Conservation (phyloP, 192 early-diverging fungal genomes). For the Backusella circina region DNA sequence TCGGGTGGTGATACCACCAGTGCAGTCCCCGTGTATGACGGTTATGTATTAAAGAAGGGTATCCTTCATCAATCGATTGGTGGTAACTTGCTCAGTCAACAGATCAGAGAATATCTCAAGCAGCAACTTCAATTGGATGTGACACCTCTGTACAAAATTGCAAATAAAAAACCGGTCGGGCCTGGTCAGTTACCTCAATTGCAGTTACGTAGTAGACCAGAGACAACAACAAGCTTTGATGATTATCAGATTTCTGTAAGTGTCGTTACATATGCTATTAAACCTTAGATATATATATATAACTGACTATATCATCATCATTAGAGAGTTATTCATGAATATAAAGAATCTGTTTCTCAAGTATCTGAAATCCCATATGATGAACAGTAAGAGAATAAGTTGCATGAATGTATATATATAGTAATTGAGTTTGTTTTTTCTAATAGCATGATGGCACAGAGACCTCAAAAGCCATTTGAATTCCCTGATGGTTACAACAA, state of each 20-base stretch:
- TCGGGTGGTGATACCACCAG: constrained; percentile 86
- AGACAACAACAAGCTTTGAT: constrained; percentile 65
- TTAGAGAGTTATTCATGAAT: constrained; percentile 82
- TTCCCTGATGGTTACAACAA: constrained; percentile 96
- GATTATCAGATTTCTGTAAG: constrained; percentile 67
- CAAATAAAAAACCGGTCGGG: constrained; percentile 68
- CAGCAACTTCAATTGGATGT: constrained; percentile 56
- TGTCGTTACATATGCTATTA: not conserved
- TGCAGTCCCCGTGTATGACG: constrained; percentile 93
- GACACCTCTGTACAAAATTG: constrained; percentile 82
- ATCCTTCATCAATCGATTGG: constrained; percentile 68
- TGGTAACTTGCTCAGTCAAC: constrained; percentile 79
- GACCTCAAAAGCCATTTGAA: constrained; percentile 87
- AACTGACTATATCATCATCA: not conserved
- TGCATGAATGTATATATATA: not conserved
- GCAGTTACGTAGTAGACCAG: constrained; percentile 46
- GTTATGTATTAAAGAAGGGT: constrained; percentile 89
- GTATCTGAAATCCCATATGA: constrained; percentile 68
- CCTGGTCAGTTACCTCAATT: constrained; percentile 60
- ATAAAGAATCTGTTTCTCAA: constrained; percentile 92
- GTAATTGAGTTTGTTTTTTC: not conserved
- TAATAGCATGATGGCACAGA: constrained; percentile 43
- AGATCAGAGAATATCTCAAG: constrained; percentile 64
- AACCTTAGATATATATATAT: not conserved
- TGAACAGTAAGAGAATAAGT: constrained; percentile 50